Base-by-base conservation (phyloP, 31 red algal species). In the Odonthalia washingtoniensis region DNA sequence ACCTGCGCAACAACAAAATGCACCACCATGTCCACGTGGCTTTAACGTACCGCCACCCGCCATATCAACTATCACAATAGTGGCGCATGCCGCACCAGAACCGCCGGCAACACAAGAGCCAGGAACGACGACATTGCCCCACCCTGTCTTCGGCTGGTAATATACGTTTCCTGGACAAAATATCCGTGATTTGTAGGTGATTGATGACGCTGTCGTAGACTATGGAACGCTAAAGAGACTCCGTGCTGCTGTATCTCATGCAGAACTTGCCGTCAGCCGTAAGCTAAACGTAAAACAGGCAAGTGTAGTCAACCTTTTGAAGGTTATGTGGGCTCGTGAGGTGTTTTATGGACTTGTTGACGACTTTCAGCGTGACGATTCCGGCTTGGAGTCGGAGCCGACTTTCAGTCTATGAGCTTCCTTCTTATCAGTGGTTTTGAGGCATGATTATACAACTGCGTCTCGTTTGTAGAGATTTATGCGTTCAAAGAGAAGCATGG, bases 191-290 rank as follows among this genome's bases (percentile, higher is more conserved):
- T 61, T 61, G 24, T 14, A 61, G 14, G 52, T 61, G 52, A 61
- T 61, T 61, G 52, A 61, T 61, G 52, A 61, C 52, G 52, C 52
- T 17, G 14, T 61, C 52, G 52, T 61, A 24, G 52, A 61, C 52
- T 17, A 24, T 61, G 52, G 24, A 61, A 61, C 52, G 14, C 24
- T 61, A 17, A 61, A 61, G 14, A 61, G 52, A 61, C 52, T 61
- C 52, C 14, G 52, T 14, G 24, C 14, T 61, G 14, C 24, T 61
- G 24, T 24, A 61, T 14, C 52, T 17, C 52, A 17, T 24, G 52
- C 52, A 61, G 52, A 14, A 24, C 52, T 17, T 61, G 52, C 52
- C 52, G 52, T 61, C 16, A 14, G 52, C 52, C 52, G 52, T 14
- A 61, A 61, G 52, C 24, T 61, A 24, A 61, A 61, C 24, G 52